These are phyloP conservation scores for Rhododendron vialii DNA, from an alignment of 148 eudicot genomes.

Conservation along the genomic window DNA sequence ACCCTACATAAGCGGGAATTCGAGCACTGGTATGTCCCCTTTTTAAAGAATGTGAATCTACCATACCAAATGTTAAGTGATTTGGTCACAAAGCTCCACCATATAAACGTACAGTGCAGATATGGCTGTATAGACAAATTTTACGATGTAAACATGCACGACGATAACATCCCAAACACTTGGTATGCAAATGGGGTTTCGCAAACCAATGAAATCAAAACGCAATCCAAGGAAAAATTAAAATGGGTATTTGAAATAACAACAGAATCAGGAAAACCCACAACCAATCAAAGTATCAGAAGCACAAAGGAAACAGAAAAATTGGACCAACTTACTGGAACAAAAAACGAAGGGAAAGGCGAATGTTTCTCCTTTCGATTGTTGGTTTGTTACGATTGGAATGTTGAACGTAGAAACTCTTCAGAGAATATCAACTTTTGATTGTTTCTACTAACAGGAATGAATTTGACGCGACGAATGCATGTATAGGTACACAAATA, in stretches of 20 bases:
- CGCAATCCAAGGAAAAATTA: background rate
- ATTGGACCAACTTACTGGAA: slow-evolving; percentile 3
- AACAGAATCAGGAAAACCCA: slow-evolving; percentile 8
- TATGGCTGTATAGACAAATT: background rate
- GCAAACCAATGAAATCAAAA: background rate
- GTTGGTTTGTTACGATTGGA: background rate
- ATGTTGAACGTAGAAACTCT: background rate
- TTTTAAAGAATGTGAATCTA: background rate
- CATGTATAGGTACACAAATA: background rate
- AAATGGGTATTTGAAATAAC: background rate
- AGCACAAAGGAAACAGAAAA: background rate
- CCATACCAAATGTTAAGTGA: background rate
- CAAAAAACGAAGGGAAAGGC: background rate
- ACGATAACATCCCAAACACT: background rate
- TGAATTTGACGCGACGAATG: background rate
- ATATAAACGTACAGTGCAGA: background rate
- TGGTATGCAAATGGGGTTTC: background rate
- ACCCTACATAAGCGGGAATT: background rate
- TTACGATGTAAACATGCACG: background rate
- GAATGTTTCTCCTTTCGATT: background rate
- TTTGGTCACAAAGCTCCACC: background rate
- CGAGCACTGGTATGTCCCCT: background rate
- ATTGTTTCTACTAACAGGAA: background rate
- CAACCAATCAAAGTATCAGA: slow-evolving; percentile 1
- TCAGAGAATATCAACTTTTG: background rate